Conservation (phyloP, 257 asterid genomes). For the Fraxinus anomala region DNA sequence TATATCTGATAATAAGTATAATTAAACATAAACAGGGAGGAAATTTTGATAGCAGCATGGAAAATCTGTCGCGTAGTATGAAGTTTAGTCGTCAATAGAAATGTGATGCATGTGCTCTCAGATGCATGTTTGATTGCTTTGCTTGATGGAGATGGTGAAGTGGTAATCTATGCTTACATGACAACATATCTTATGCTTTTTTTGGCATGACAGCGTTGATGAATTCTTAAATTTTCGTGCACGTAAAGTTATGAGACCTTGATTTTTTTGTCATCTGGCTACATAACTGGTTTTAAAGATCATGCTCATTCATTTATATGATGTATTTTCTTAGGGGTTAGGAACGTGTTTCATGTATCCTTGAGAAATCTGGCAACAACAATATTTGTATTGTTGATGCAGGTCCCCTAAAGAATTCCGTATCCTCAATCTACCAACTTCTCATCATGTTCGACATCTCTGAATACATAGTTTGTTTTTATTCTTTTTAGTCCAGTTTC, state of each 20-base stretch:
- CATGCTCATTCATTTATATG: neutral
- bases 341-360: neutral
- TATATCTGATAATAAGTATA: neutral
- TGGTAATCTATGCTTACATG: neutral
- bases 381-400: neutral
- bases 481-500: neutral
- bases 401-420: neutral
- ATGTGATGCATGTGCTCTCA: neutral
- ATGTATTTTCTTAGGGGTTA: neutral
- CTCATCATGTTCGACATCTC: neutral
- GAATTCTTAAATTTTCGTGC: neutral
- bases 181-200: neutral
- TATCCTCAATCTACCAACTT: neutral
- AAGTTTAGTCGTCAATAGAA: neutral
- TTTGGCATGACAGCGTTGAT: neutral
- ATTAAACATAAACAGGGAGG: neutral
- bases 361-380: neutral
- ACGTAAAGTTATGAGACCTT: neutral
- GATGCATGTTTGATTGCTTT: neutral
- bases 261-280: neutral
- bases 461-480: neutral
- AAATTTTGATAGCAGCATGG: neutral
- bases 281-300: neutral
- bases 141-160: neutral
- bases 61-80: neutral